Evolutionary conservation across 2,329 filamentous ascomycete genomes (phyloP), one percentile per base, ranked within the genome.

Genomic region (Lecanicillium sp.): DNA sequence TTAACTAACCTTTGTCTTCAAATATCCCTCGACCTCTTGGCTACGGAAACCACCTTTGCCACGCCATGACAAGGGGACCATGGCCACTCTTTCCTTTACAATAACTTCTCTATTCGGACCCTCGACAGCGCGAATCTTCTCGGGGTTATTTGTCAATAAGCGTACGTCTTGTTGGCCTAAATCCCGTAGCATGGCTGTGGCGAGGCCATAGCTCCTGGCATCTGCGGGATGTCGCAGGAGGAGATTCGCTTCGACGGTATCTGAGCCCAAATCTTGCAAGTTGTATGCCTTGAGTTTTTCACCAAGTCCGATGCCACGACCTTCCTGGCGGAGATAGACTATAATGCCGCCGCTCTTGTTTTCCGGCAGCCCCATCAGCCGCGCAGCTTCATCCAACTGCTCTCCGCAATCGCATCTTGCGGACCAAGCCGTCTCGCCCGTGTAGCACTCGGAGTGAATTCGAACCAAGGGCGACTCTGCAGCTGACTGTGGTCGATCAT

Each of bases 251-350:
- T 98, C 88, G 27, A 96, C 94, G 0, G 92, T 98, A 61, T 98
- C 92, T n/a, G 85, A 89, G 0, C 92, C 92, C 18, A 98, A 68
- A 62, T 98, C 92, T 59, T 98, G 92, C 31, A 98, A 69, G 55
- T 98, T 98, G 62, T 98, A 98, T 4, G 92, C 92, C 64, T 98
- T 96, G 29, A 98, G 72, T 62, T 98, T 98, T 65, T 95, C 89
- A 3, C 86, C 83, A 0, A 98, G 72, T 0, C 92, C 92, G 47
- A 98, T 98, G 3, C 92, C 92, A 17, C 92, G 84, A 0, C 92
- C 92, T 64, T 98, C 92, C 61, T 98, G 92, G 16, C 92, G 82
- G 16, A 98, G 71, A 56, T 98, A 98, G 50, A 98, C 81, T 48
- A 98, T 95, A 38, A 95, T 88, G 25, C 92, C 92, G 13, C 89